These are phyloP conservation scores for Rubroshorea leprosula DNA, from an alignment of 345 rosid genomes.

Conservation along the genomic window DNA sequence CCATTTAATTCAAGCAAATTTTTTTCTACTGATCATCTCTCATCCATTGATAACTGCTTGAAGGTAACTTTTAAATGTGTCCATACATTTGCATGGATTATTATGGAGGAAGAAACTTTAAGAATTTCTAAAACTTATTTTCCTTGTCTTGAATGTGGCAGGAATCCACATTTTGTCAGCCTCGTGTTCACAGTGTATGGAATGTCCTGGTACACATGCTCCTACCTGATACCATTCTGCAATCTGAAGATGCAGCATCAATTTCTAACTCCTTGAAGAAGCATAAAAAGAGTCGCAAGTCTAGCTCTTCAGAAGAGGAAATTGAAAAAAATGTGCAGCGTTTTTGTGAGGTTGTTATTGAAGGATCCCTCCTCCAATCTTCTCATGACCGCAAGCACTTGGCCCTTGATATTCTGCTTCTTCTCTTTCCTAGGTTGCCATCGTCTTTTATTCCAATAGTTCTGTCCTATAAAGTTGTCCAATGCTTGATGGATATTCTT, in stretches of 20 bases:
- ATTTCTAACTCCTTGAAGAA: conserved; percentile 67
- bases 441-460: conserved; percentile 60
- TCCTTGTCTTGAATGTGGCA: conserved; percentile 34
- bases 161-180: conserved; percentile 97
- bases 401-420: conserved; percentile 76
- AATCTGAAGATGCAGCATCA: conserved; percentile 58
- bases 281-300: conserved; percentile 69
- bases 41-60: conserved; percentile 57
- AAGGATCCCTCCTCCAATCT: conserved; percentile 68
- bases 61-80: conserved; percentile 47
- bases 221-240: conserved; percentile 63
- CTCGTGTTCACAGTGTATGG: conserved; percentile 92
- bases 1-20: conserved; percentile 67
- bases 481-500: conserved; percentile 82
- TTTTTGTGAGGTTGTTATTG: conserved; percentile 65
- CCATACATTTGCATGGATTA: not conserved
- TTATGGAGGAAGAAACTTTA: not conserved
- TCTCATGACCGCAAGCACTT: conserved; percentile 95
- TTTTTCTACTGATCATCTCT: conserved; percentile 67
- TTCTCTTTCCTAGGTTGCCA: conserved; percentile 75
- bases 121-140: conserved; percentile 5
- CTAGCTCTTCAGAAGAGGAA: conserved; percentile 71
- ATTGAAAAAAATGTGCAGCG: conserved; percentile 43
- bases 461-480: conserved; percentile 74
- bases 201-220: conserved; percentile 63